Base-by-base conservation (phyloP, 306 rosid species). In the Dalbergia cochinchinensis region DNA sequence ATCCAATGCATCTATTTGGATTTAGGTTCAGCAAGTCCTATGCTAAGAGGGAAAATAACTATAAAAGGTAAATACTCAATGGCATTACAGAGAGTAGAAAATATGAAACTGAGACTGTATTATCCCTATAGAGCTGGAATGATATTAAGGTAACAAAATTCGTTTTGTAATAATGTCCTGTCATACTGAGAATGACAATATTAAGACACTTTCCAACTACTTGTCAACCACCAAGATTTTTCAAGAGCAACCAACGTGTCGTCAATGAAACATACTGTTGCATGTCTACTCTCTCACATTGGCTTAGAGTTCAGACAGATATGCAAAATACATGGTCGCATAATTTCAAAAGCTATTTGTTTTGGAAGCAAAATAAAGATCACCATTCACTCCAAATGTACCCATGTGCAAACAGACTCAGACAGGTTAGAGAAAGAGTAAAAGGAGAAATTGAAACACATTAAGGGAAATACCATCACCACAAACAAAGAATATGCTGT, bases 171-270 rank as follows among this genome's bases (percentile, higher is more conserved):
- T 13, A 54, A n/a, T 15, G n/a, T 6, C 16, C 7, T 6, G 15
- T 2, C 19, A 65, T 41, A 41, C 67, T 67, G 67, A 69, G 53
- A 57, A 74, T 61, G 47, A 37, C 74, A 41, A 60, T 51, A 48
- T 57, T 55, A n/a, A 53, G 69, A 44, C 59, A 69, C 50, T 50
- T 60, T 50, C 57, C 64, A 73, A 39, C 67, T 48, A 66, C 60
- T 44, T 18, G 13, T 78, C 37, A 69, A 73, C 64, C 75, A 59
- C 54, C 79, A 48, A 45, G 13, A 20, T 6, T 20, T 77, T 59
- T 77, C 70, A 80, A 44, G 41, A 20, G 57, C 74, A 65, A 15
- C 67, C 78, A 51, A 26, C 69, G 57, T 66, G 65, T 65, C 51
- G 50, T 37, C 50, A 67, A 67, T 67, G 69, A 77, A 80, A 62